A percentile compares a stretch with the other conserved stretches of the same genome.
phyloP scores from a whole-genome alignment of 371 early-diverging fungal genomes.

The Blakeslea trispora region DNA sequence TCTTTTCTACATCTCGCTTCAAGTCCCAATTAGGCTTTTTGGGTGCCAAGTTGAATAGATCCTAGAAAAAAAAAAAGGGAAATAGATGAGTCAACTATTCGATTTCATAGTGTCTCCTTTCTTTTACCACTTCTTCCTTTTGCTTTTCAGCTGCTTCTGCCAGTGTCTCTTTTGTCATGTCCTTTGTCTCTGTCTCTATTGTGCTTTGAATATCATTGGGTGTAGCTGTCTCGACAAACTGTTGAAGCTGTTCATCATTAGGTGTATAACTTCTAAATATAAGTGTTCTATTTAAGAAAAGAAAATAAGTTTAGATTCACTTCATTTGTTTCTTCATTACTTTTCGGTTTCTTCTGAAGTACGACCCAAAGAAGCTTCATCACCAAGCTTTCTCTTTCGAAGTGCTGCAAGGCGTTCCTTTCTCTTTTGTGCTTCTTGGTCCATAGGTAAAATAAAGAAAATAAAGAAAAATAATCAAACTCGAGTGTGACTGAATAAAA shows the following conservation, averaged over 20 bases:
- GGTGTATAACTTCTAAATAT: conserved; percentile 67
- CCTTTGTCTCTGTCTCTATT: conserved; percentile 60
- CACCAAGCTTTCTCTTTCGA: conserved; percentile 52
- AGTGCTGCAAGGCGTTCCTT: conserved; percentile 73
- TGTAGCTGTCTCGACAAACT: conserved; percentile 51
- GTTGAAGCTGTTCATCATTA: conserved; percentile 47
- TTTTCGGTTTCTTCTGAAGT: conserved; percentile 27
- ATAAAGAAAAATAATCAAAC: background rate
- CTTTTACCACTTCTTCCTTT: conserved; percentile 69
- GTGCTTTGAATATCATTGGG: conserved; percentile 51
- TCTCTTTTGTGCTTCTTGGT: conserved; percentile 68
- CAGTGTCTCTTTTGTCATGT: conserved; percentile 59
- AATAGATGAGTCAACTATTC: conserved; percentile 1
- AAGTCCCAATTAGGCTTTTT: conserved; percentile 90
- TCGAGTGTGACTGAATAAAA: no score
- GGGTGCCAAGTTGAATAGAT: conserved; percentile 80
- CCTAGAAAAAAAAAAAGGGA: no score
- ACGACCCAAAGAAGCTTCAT: conserved; percentile 4
- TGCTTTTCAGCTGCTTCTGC: conserved; percentile 63
- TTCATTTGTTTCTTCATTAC: conserved; percentile 14
- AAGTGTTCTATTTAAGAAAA: conserved; percentile 30
- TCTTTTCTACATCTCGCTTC: conserved; percentile 81
- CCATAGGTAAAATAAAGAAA: conserved; percentile 40
- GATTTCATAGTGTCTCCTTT: background rate
- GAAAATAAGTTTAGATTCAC: no score